Conservation (phyloP, 306 rosid genomes). For the Fragaria ananassa region DNA sequence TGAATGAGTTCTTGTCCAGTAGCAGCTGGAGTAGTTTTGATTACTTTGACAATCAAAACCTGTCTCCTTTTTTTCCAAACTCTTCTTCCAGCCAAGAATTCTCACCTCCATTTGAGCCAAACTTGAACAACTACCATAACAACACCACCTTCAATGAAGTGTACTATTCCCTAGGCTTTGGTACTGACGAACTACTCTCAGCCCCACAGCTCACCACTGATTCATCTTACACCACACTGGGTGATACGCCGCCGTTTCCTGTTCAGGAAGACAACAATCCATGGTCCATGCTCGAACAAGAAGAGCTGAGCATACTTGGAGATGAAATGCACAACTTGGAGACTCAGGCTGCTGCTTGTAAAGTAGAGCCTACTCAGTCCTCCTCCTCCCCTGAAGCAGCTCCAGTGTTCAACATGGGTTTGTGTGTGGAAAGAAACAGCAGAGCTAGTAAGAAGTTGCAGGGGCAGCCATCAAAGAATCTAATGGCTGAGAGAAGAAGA, state of each 20-base stretch:
- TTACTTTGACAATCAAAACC: slow-evolving; percentile 51
- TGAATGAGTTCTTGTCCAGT: slow-evolving; percentile 49
- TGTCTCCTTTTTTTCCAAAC: slow-evolving; percentile 34
- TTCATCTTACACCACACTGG: slow-evolving; percentile 40
- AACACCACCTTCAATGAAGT: slow-evolving; percentile 34
- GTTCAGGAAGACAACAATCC: slow-evolving; percentile 42
- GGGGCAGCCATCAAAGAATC: slow-evolving; percentile 93
- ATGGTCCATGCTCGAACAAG: slow-evolving; percentile 52
- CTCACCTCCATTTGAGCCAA: slow-evolving; percentile 37
- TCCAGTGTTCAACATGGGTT: slow-evolving; percentile 48
- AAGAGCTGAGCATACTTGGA: slow-evolving; percentile 48
- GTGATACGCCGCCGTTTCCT: slow-evolving; percentile 39
- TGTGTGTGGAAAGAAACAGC: slow-evolving; percentile 44
- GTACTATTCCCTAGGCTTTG: slow-evolving; percentile 36
- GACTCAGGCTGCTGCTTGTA: slow-evolving; percentile 48
- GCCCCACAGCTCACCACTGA: slow-evolving; percentile 44
- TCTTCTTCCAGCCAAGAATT: slow-evolving; percentile 46
- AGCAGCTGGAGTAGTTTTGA: slow-evolving; percentile 37
- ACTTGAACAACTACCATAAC: slow-evolving; percentile 14
- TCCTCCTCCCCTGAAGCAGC: slow-evolving; percentile 58
- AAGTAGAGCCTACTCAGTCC: slow-evolving; percentile 52
- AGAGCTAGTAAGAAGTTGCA: slow-evolving; percentile 55
- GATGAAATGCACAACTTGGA: slow-evolving; percentile 57
- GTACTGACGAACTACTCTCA: slow-evolving; percentile 31
- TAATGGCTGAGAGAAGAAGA: slow-evolving; percentile 92